phyloP scores from a whole-genome alignment of 164 flowering plant species.

The Echeveria elegans region DNA sequence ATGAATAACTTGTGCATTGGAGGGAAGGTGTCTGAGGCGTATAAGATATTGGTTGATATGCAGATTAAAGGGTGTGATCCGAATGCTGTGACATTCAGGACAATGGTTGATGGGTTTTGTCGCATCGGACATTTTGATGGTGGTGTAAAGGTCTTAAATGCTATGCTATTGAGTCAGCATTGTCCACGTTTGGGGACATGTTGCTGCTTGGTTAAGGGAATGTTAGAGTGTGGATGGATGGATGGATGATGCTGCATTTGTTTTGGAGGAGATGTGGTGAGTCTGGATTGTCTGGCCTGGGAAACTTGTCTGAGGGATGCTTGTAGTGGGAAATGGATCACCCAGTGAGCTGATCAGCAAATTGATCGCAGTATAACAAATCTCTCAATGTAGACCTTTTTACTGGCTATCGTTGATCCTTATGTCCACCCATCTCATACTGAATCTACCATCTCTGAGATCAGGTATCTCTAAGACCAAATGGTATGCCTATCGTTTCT shows the following conservation, averaged over 20 bases:
- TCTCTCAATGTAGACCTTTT: neutral
- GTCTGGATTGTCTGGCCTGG: slow-evolving; percentile 40
- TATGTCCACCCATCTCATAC: neutral
- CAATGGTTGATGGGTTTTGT: slow-evolving; percentile 82
- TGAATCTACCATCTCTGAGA: neutral
- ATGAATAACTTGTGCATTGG: slow-evolving; percentile 55
- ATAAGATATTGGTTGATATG: slow-evolving; percentile 67
- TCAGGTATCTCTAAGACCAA: neutral
- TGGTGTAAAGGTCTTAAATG: slow-evolving; percentile 53
- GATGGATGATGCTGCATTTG: slow-evolving; percentile 50
- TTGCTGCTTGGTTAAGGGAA: slow-evolving; percentile 43
- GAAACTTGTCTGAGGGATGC: slow-evolving; percentile 27
- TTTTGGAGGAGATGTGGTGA: slow-evolving; percentile 74
- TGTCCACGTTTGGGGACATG: slow-evolving; percentile 52
- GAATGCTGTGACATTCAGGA: slow-evolving; percentile 66
- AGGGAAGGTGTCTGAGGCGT: slow-evolving; percentile 45
- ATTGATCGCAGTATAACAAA: slow-evolving; percentile 5
- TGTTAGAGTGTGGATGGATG: slow-evolving; percentile 40
- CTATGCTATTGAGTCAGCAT: slow-evolving; percentile 53
- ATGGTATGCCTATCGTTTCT: neutral
- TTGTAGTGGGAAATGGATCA: slow-evolving; percentile 20
- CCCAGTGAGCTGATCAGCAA: slow-evolving; percentile 13
- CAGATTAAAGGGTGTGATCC: slow-evolving; percentile 65
- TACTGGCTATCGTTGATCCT: neutral
- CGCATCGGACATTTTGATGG: slow-evolving; percentile 45